phyloP scores from a whole-genome alignment of 148 eudicot genomes.

The Polygonum aviculare region DNA sequence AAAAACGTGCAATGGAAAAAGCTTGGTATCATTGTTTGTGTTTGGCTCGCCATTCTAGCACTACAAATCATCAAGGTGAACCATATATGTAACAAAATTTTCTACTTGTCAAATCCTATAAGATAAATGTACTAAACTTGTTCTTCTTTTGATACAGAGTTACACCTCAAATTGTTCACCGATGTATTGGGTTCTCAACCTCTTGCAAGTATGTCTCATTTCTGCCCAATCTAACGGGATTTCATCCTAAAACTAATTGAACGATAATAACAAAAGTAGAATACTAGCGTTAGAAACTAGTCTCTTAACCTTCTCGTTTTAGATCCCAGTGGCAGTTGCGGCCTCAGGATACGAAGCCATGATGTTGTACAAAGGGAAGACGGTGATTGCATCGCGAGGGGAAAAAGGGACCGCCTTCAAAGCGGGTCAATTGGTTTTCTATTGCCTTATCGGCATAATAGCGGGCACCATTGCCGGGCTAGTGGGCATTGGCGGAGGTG shows the following conservation, averaged over 20 bases:
- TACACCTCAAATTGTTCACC: slow-evolving; percentile 38
- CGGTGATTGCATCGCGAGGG: slow-evolving; percentile 43
- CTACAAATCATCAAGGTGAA: slow-evolving; percentile 35
- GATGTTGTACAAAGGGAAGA: slow-evolving; percentile 39
- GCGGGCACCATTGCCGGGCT: slow-evolving; percentile 60
- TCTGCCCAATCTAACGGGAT: neutral
- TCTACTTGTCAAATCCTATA: neutral
- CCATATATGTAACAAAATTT: neutral
- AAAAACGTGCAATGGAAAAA: slow-evolving; percentile 44
- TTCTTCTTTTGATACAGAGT: slow-evolving; percentile 26
- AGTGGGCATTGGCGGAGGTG: slow-evolving; percentile 55
- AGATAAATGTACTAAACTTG: neutral
- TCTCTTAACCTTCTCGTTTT: too few species aligned
- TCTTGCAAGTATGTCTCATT: slow-evolving; percentile 37
- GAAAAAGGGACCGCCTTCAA: slow-evolving; percentile 36
- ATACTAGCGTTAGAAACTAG: too few species aligned
- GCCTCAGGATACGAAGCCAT: slow-evolving; percentile 37
- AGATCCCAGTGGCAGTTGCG: slow-evolving; percentile 36
- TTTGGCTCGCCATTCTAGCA: slow-evolving; percentile 40
- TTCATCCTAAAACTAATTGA: too few species aligned
- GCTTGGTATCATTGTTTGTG: slow-evolving; percentile 31
- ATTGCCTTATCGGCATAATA: slow-evolving; percentile 31
- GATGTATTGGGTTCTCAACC: slow-evolving; percentile 36
- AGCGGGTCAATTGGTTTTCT: slow-evolving; percentile 26
- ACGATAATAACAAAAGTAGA: too few species aligned